These are phyloP conservation scores for Solanum ossicruentum DNA, from an alignment of 257 asterid genomes.

Conservation along the genomic window DNA sequence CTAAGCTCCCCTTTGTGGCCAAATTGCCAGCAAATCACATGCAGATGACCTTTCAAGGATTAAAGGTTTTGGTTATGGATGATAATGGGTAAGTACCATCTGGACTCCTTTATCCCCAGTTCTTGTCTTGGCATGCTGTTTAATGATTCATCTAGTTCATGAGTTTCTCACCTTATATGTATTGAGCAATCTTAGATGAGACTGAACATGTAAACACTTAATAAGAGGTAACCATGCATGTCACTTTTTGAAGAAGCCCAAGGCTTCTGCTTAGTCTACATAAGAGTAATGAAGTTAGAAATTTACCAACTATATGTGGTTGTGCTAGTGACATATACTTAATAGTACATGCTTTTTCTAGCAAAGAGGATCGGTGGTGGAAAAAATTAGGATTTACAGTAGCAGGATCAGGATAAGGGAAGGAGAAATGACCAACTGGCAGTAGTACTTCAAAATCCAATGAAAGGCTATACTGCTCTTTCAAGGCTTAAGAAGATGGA, in stretches of 20 bases:
- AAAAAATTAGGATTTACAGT: not conserved
- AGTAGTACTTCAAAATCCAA: not conserved
- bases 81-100: slow-evolving; percentile 54
- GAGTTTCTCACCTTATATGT: not conserved
- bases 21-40: slow-evolving; percentile 45
- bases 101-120: not conserved
- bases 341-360: not conserved
- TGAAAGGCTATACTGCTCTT: not conserved
- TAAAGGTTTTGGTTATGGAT: slow-evolving; percentile 80
- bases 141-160: not conserved
- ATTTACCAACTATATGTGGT: not conserved
- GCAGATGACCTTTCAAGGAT: slow-evolving; percentile 50
- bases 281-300: not conserved
- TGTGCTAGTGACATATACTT: not conserved
- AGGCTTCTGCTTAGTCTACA: not conserved
- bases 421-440: not conserved
- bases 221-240: not conserved
- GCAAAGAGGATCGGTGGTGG: not conserved
- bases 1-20: slow-evolving; percentile 31
- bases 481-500: not conserved
- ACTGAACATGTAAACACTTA: not conserved
- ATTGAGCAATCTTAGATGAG: not conserved
- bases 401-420: not conserved
- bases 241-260: not conserved
- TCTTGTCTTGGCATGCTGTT: not conserved